Evolutionary conservation across 1,139 yeast genomes (phyloP).

Genomic region (Blastobotrys malaysiensis): DNA sequence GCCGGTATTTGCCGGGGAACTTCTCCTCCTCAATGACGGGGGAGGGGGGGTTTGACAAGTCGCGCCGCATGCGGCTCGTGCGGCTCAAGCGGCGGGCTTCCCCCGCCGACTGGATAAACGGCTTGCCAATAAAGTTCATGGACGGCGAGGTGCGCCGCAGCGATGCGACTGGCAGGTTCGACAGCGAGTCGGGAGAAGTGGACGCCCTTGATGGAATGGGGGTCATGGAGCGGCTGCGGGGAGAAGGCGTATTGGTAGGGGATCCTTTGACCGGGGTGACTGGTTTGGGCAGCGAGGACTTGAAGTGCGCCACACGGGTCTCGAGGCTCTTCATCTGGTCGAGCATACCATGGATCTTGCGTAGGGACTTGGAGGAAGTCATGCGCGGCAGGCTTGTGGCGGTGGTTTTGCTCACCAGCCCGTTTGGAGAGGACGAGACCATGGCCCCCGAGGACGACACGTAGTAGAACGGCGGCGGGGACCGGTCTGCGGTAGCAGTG

Average conservation of each 20-base stretch:
- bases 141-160: conserved; percentile 10
- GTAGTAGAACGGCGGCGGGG: neutral
- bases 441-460: neutral
- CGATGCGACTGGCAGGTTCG: conserved; percentile 11
- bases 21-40: conserved; percentile 2
- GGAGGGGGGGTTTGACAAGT: neutral
- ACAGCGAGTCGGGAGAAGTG: neutral
- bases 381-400: conserved; percentile 17
- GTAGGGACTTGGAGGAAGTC: conserved; percentile 29
- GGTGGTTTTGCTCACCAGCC: neutral
- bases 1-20: conserved; percentile 10
- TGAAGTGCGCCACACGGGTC: conserved; percentile 30
- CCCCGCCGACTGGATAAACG: conserved; percentile 3
- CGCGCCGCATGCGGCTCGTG: neutral
- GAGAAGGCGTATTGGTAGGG: conserved; percentile 14
- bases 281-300: conserved; percentile 27
- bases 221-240: conserved; percentile 1
- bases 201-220: neutral
- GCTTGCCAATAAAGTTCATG: conserved; percentile 4
- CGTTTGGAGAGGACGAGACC: conserved; percentile 6
- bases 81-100: conserved; percentile 1
- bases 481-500: conserved; percentile 9
- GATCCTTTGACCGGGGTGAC: conserved; percentile 20
- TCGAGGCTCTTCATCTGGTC: conserved; percentile 31
- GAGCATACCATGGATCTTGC: conserved; percentile 33